Evolutionary conservation across 495 filamentous ascomycete species (phyloP).

Genomic region (Chaetomium tenue): DNA sequence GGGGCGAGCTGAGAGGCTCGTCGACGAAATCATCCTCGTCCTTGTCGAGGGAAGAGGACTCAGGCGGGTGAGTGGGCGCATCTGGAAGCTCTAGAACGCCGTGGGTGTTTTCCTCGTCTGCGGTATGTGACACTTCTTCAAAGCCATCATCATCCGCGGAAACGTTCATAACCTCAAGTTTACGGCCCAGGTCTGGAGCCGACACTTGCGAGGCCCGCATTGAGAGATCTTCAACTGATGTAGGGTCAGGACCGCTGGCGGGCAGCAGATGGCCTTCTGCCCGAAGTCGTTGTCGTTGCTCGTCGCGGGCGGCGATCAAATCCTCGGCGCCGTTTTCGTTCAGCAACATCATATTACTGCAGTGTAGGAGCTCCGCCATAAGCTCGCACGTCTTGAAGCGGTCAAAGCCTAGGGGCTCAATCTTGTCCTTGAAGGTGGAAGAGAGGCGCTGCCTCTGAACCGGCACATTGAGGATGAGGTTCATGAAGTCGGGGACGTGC

Average conservation of each 20-base stretch:
- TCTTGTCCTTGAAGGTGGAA: slow-evolving; percentile 82
- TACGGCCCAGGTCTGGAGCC: slow-evolving; percentile 51
- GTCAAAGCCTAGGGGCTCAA: slow-evolving; percentile 96
- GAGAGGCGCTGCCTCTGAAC: slow-evolving; percentile 43
- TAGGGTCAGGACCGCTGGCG: slow-evolving; percentile 30
- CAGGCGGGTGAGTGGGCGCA: slow-evolving; percentile 32
- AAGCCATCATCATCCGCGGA: slow-evolving; percentile 86
- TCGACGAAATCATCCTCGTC: slow-evolving; percentile 70
- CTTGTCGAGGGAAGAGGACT: slow-evolving; percentile 48
- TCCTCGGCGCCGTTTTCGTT: slow-evolving; percentile 92
- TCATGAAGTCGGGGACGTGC: slow-evolving; percentile 95
- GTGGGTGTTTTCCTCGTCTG: slow-evolving; percentile 61
- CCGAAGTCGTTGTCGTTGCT: slow-evolving; percentile 74
- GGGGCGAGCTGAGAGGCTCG: slow-evolving; percentile 62
- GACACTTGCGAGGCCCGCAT: slow-evolving; percentile 50
- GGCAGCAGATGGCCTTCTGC: slow-evolving; percentile 60
- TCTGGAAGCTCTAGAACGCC: slow-evolving; percentile 52
- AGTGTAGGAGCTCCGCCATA: slow-evolving; percentile 97
- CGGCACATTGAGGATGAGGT: slow-evolving; percentile 71
- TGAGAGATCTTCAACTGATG: slow-evolving; percentile 42
- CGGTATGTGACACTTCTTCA: slow-evolving; percentile 77
- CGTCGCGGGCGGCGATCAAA: slow-evolving; percentile 76
- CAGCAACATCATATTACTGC: slow-evolving; percentile 96
- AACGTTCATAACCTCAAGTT: slow-evolving; percentile 69
- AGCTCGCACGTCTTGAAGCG: slow-evolving; percentile 98